A percentile compares a stretch with the other conserved stretches of the same genome.
phyloP scores from a whole-genome alignment of 2,329 filamentous ascomycete species.

The Fusarium robinianum region DNA sequence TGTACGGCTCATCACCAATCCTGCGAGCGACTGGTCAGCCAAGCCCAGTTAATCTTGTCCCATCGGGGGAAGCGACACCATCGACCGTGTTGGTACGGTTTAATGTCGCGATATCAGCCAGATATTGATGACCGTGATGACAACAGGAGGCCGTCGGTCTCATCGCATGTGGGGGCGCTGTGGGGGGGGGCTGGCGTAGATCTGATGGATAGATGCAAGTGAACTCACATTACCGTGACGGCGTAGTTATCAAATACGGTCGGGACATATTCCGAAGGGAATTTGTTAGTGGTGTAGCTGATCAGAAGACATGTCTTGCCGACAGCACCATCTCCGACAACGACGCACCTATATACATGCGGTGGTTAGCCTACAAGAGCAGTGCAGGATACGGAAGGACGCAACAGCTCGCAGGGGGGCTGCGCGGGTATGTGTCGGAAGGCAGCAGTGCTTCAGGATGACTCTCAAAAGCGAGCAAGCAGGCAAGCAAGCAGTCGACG shows the following conservation, averaged over 20 bases:
- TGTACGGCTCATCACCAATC: conserved; percentile 99
- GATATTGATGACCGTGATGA: conserved; percentile 5
- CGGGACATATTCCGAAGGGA: conserved; percentile 98
- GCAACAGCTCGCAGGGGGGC: conserved; percentile 13
- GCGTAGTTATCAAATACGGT: conserved; percentile 99
- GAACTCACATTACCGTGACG: conserved; percentile 96
- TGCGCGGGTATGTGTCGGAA: conserved; percentile 19
- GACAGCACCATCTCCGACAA: conserved; percentile 98
- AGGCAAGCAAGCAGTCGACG: background rate
- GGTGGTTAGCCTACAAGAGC: conserved; percentile 27
- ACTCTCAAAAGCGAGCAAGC: background rate
- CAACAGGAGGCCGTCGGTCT: conserved; percentile 8
- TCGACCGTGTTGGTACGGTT: conserved; percentile 6
- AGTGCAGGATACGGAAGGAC: background rate
- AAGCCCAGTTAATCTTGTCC: conserved; percentile 1
- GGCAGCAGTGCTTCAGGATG: conserved; percentile 3
- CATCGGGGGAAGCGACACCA: conserved; percentile 3
- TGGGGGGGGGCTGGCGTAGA: conserved; percentile 23
- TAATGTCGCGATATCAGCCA: conserved; percentile 5
- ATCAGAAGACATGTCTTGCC: conserved; percentile 99
- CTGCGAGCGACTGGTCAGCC: conserved; percentile 52
- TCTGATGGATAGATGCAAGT: conserved; percentile 25
- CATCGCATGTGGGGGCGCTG: conserved; percentile 18
- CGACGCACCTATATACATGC: conserved; percentile 75
- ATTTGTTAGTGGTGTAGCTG: conserved; percentile 99